Percentiles rank a stretch among this genome's conserved stretches.
Evolutionary conservation across 2,329 filamentous ascomycete genomes (phyloP).

Genomic region (Fusarium fracticaudum): DNA sequence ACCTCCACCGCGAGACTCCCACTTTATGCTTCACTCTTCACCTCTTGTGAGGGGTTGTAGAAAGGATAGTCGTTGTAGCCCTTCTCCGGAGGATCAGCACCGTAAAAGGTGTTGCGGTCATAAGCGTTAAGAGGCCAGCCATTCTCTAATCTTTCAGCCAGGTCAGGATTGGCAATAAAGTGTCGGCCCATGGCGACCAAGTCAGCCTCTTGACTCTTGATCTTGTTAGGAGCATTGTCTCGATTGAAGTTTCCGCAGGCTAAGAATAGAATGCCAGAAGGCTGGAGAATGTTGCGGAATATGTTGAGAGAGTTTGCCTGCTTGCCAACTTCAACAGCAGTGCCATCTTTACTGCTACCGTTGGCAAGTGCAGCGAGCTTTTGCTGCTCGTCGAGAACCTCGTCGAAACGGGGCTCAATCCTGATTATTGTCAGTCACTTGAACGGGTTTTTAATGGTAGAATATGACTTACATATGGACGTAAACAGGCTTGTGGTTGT

Average conservation of each 20-base stretch:
- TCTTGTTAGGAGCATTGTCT: slow-evolving; percentile 39
- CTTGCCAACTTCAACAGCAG: slow-evolving; percentile 1
- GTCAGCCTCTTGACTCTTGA: slow-evolving; percentile 46
- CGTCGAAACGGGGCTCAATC: slow-evolving; percentile 59
- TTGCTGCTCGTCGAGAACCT: slow-evolving; percentile 55
- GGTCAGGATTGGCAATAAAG: slow-evolving; percentile 49
- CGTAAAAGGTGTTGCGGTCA: slow-evolving; percentile 53
- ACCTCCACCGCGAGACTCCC: background rate
- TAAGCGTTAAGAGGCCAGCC: slow-evolving; percentile 50
- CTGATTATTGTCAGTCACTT: slow-evolving; percentile 23
- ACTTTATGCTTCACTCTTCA: background rate
- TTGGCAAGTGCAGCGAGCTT: slow-evolving; percentile 52
- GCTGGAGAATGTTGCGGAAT: slow-evolving; percentile 53
- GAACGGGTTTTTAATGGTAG: rapidly evolving
- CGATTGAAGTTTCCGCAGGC: slow-evolving; percentile 57
- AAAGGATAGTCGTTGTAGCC: slow-evolving; percentile 45
- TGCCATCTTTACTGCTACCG: background rate
- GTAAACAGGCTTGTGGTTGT: background rate
- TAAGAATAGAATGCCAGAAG: slow-evolving; percentile 55
- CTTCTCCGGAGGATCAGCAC: slow-evolving; percentile 28
- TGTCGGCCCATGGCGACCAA: slow-evolving; percentile 46
- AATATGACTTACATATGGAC: background rate
- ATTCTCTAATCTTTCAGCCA: slow-evolving; percentile 50
- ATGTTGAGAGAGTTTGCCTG: slow-evolving; percentile 47
- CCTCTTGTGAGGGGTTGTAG: background rate